Evolutionary conservation across 352 stramenopile species (phyloP), one percentile per base, ranked within the genome.

Genomic region (Pythium dissimile): DNA sequence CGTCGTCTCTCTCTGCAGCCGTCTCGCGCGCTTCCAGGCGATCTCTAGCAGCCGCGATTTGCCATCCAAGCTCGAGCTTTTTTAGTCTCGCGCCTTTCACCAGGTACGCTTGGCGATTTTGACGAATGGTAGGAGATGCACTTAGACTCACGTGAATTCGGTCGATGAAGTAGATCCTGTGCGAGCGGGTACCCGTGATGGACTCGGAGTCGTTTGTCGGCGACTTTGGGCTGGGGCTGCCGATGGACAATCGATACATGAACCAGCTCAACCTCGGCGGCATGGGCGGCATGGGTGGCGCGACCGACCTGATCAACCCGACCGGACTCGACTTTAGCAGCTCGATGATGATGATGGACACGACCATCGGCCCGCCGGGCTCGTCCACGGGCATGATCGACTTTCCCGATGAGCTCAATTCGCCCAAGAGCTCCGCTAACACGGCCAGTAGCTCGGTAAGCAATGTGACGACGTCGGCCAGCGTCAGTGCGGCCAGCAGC

Each of bases 371-470:
- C 16, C 52, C 62, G n/a, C 53, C 63, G 1, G 63, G 63, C 21
- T 71, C 63, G 20, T 66, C 63, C 10, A 72, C 72, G 5, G 84
- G 75, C 4, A 84, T 92, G 59, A 92, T 94, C 31, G 85, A 93
- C 50, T 93, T 94, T 55, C 85, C 85, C 0, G 85, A 92, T 31
- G 85, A 94, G 46, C 71, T 94, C n/a, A 90, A 94, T 48, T 89
- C 84, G 37, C 79, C 84, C 24, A 83, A 72, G 53, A 71, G n/a
- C n/a, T n/a, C n/a, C n/a, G n/a, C n/a, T n/a, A n/a, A 54, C 37
- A 64, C 26, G 24, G 38, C 5, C 13, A 55, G 24, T 32, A 52
- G 24, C 41, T 28, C 12, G 5, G 23, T 43, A 27, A 65, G 41
- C 31, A 54, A 38, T 13, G 32, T 50, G 44, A 62, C 45, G n/a